phyloP scores from a whole-genome alignment of 148 eudicot genomes.

The Chenopodium formosanum region DNA sequence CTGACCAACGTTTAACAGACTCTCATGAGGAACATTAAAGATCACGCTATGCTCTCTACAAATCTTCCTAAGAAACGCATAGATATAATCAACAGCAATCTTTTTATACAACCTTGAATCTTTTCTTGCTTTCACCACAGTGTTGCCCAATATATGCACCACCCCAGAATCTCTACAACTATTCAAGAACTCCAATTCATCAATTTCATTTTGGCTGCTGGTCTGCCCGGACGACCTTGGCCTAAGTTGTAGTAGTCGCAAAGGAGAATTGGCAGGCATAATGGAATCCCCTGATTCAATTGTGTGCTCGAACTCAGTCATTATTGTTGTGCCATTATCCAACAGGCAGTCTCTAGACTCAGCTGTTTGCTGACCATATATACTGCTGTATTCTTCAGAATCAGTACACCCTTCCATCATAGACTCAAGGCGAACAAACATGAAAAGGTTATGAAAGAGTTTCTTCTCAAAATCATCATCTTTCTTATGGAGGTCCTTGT shows the following conservation, averaged over 20 bases:
- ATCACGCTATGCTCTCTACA: constrained; percentile 97
- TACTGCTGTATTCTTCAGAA: constrained; percentile 87
- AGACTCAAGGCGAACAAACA: constrained; percentile 78
- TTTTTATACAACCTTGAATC: constrained; percentile 61
- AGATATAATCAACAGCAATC: constrained; percentile 78
- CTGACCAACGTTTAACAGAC: constrained; percentile 89
- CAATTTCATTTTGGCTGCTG: constrained; percentile 58
- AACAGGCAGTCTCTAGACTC: constrained; percentile 44
- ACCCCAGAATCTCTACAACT: constrained; percentile 86
- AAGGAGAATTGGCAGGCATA: constrained; percentile 49
- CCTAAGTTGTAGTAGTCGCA: constrained; percentile 20
- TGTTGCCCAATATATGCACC: constrained; percentile 93
- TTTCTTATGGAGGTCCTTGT: constrained; percentile 90
- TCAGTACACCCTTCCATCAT: constrained; percentile 99
- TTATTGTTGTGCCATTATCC: constrained; percentile 23
- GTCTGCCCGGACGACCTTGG: constrained; percentile 52
- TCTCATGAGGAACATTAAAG: constrained; percentile 93
- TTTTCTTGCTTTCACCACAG: constrained; percentile 70
- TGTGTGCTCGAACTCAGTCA: constrained; percentile 35
- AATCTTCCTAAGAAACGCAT: constrained; percentile 93
- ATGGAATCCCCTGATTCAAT: constrained; percentile 70
- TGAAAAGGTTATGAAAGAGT: constrained; percentile 69
- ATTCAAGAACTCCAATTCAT: constrained; percentile 73
- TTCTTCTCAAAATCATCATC: constrained; percentile 91
- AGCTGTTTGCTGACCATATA: constrained; percentile 68